These are phyloP conservation scores for Telopea speciosissima DNA, from an alignment of 177 flowering plant species.

Conservation along the genomic window DNA sequence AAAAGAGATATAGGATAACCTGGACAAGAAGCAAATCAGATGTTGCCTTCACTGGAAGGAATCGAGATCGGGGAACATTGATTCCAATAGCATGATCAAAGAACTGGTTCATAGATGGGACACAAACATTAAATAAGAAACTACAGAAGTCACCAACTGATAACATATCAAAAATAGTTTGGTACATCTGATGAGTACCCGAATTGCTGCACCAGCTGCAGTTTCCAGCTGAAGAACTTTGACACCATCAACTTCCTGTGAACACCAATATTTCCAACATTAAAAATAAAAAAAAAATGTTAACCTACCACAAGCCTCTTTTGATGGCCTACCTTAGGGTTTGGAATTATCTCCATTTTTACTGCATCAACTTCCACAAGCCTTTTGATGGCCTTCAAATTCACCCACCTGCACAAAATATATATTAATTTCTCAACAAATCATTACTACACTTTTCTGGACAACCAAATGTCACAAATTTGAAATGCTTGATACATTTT, in stretches of 20 bases:
- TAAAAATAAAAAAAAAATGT: too few species aligned
- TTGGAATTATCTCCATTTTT: constrained; percentile 96
- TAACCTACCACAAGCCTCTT: constrained; percentile 19
- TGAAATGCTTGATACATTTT: too few species aligned
- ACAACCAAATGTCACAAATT: background rate
- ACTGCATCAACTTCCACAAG: constrained; percentile 88
- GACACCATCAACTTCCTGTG: constrained; percentile 85
- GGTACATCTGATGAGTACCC: constrained; percentile 36
- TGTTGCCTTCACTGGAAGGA: constrained; percentile 94
- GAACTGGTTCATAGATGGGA: constrained; percentile 44
- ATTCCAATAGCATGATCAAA: constrained; percentile 89
- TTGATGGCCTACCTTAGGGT: constrained; percentile 80
- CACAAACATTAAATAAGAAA: constrained; percentile 1
- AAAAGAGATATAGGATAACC: constrained; percentile 30
- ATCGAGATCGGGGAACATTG: constrained; percentile 92
- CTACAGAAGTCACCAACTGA: constrained; percentile 3
- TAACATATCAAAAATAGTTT: background rate
- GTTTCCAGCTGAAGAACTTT: constrained; percentile 98
- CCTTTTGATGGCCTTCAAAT: constrained; percentile 84
- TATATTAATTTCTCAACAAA: constrained; percentile 13
- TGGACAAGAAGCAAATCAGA: constrained; percentile 97
- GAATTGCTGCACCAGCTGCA: constrained; percentile 96
- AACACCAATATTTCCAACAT: background rate
- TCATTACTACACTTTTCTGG: background rate
- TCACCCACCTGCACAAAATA: constrained; percentile 73